Evolutionary conservation across 2,329 filamentous ascomycete genomes (phyloP), one percentile per base, ranked within the genome.

Genomic region (Malbranchea cinnamomea): DNA sequence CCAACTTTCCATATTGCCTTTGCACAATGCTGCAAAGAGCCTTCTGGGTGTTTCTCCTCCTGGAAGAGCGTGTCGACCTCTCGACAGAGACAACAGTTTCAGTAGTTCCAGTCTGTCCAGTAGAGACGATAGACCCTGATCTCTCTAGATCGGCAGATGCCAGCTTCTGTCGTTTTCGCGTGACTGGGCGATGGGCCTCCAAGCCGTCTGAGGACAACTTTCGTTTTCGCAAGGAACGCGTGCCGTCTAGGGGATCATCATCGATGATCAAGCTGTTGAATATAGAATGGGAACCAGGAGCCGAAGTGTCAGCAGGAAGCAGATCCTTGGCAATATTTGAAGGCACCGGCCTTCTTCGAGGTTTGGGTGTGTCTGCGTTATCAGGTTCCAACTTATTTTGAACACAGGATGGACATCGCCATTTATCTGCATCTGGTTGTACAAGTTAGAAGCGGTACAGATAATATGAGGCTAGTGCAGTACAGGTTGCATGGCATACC

Each of bases 171-270:
- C 57, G 45, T 39, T 41, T 78, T 65, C 38, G 81, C 62, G 39
- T 57, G 14, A 52, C 43, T 13, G 50, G 49, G 2, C 42, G 41
- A 28, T 52, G 47, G 29, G 56, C 61, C 28, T 77, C 74, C 9
- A 44, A 62, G 34, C 72, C 68, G 8, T 68, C 62, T 3, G 79
- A 78, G 1, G 81, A 83, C 11, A 81, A 76, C 53, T 87, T 92
- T 31, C 85, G 73, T 56, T 92, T 92, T 36, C 85, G 70, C 36
- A 92, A 59, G 18, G 79, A 70, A 31, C 83, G 75, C 6, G 81
- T 75, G 26, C 77, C 79, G 52, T 87, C 78, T 59, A 78, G 64
- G 5, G 76, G 67, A 44, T 83, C 78, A 37, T 78, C 77, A 31
- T 78, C 71, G 31, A 79, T 62, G 21, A 79, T 74, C 7, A 79